These are phyloP conservation scores for Ceratocystis huliohia DNA, from an alignment of 2,329 filamentous ascomycete species.

Conservation along the genomic window DNA sequence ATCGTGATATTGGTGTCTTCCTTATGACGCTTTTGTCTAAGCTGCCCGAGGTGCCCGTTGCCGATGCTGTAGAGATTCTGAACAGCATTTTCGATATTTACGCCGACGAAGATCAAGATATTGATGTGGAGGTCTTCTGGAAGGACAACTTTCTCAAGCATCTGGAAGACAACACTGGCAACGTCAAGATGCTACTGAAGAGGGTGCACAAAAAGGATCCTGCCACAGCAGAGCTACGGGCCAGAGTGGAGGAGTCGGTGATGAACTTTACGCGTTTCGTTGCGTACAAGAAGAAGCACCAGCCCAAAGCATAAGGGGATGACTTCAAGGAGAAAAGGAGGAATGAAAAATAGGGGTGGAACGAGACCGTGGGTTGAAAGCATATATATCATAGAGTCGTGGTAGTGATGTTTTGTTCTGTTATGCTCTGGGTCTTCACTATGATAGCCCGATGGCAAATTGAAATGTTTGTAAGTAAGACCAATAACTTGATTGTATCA, in stretches of 20 bases:
- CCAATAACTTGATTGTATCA: background rate
- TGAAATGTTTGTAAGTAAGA: constrained; percentile 1
- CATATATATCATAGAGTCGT: background rate
- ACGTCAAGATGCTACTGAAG: constrained; percentile 45
- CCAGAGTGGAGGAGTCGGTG: constrained; percentile 46
- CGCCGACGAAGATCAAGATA: constrained; percentile 44
- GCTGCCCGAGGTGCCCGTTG: constrained; percentile 41
- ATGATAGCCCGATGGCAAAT: background rate
- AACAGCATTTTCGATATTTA: constrained; percentile 58
- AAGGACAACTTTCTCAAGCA: constrained; percentile 46
- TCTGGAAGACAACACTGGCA: constrained; percentile 42
- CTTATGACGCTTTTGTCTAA: constrained; percentile 42
- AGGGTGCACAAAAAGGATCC: constrained; percentile 43
- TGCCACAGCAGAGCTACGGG: constrained; percentile 42
- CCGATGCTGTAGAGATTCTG: constrained; percentile 50
- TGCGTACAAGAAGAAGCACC: constrained; percentile 50
- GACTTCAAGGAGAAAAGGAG: background rate
- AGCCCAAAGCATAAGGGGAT: constrained; percentile 26
- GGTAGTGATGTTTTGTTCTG: background rate
- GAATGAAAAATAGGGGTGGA: background rate
- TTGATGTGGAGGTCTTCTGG: constrained; percentile 53
- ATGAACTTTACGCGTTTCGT: constrained; percentile 51
- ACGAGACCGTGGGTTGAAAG: background rate
- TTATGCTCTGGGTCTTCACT: background rate
- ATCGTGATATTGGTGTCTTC: constrained; percentile 52